Evolutionary conservation across 108 stramenopile genomes (phyloP), one percentile per base, ranked within the genome.

Genomic region (Fragilariopsis cylindrus): DNA sequence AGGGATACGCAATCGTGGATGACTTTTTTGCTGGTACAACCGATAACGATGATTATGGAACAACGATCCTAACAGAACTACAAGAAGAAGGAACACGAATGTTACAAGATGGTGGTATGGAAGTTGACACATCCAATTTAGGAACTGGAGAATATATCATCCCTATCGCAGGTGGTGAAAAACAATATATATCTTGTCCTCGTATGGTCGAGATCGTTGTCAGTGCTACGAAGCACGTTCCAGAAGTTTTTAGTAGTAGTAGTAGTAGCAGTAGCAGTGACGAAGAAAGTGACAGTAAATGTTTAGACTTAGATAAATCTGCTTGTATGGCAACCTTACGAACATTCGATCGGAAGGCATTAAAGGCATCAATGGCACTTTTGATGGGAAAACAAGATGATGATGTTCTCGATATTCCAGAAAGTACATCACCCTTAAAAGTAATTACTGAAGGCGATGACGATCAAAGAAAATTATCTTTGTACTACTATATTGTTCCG

Each of bases 181-280:
- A 79, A 16, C 81, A 82, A 55, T 85, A 85, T 19, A 40, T 52
- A 7, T 7, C 52, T 15, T 75, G 72, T 49, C 84, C 84, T 15
- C 19, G 84, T 4, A 76, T 53, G 12, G 75, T 85, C 9, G 84
- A 85, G 63, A 60, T 60, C 3, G 81, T 85, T 4, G 84, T 85
- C 12, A 63, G 57, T 43, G 47, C 68, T 2, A 82, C 81, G 43
- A 78, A 75, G 49, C 74, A 82, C 60, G 7, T 82, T 44, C 74
- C 84, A 4, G 77, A 66, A 52, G 48, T 62, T 5, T 57, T 78
- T 0, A 57, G 63, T 13, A 49, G 52, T 30, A 16, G 48, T 18
- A 44, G 45, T 3, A 63, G 62, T 44, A 44, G 40, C 62, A 40
- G 42, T 12, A n/a, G 12, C 47, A 41, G 30, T 67, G 7, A 30